These are phyloP conservation scores for Pseudogymnoascus pannorum DNA, from an alignment of 2,329 filamentous ascomycete genomes.

Conservation along the genomic window DNA sequence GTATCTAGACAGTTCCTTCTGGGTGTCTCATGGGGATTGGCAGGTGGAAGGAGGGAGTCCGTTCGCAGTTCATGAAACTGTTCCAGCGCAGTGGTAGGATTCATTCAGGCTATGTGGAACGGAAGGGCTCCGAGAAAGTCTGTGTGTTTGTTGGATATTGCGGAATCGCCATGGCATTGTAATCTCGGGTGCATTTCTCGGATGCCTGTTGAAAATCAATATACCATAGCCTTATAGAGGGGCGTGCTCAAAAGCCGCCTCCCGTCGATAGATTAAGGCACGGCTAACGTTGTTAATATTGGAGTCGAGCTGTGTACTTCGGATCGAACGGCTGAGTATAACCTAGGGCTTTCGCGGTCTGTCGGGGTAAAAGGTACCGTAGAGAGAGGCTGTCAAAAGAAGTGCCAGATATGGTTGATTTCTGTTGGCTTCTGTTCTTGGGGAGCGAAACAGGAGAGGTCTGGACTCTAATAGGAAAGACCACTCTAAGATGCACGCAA, in stretches of 20 bases:
- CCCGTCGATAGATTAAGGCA: conserved; percentile 2
- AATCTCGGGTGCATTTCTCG: not conserved
- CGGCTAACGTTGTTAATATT: not conserved
- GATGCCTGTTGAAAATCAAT: conserved; percentile 4
- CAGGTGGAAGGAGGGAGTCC: not conserved
- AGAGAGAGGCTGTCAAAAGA: not conserved
- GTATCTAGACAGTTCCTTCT: not conserved
- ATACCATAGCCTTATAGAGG: not conserved
- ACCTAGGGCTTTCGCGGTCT: not conserved
- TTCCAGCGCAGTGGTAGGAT: not conserved
- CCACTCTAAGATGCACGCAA: not conserved
- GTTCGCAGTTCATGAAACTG: not conserved
- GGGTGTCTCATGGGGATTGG: not conserved
- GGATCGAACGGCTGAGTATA: not conserved
- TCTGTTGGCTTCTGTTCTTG: not conserved
- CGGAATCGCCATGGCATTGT: not conserved
- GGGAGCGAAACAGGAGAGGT: not conserved
- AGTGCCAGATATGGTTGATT: not conserved
- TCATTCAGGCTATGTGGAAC: not conserved
- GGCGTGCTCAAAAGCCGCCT: not conserved
- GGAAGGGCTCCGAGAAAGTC: not conserved
- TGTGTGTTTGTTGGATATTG: not conserved
- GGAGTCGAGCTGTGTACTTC: not conserved
- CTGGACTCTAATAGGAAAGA: not conserved
- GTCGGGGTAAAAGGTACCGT: not conserved